Conservation (phyloP, 805 yeast species). For the Myxozyma kluyveri region DNA sequence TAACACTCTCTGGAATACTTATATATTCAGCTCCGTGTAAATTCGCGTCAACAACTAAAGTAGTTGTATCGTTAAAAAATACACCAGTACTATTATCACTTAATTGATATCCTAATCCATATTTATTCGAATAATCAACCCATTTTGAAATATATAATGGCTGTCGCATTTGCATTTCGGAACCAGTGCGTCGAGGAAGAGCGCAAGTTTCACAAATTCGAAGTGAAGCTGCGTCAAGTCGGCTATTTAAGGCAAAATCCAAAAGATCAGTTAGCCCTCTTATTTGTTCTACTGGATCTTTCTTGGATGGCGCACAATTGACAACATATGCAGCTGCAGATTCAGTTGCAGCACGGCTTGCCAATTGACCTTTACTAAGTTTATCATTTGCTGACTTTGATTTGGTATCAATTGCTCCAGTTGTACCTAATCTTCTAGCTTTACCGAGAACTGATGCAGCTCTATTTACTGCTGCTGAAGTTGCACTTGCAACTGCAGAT, state of each 20-base stretch:
- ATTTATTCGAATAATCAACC: constrained; percentile 96
- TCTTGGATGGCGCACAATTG: too few species aligned
- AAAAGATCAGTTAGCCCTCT: too few species aligned
- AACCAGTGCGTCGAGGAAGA: too few species aligned
- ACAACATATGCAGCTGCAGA: too few species aligned
- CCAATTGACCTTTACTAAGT: too few species aligned
- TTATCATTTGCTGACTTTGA: too few species aligned
- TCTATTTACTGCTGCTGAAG: background rate
- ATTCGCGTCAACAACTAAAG: constrained; percentile 60
- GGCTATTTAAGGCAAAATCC: too few species aligned
- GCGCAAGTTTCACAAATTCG: too few species aligned
- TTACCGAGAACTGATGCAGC: background rate
- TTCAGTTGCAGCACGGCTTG: too few species aligned
- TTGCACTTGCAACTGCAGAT: background rate
- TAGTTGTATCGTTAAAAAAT: constrained; percentile 77
- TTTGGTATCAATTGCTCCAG: background rate
- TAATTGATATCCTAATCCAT: constrained; percentile 91
- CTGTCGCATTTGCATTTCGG: too few species aligned
- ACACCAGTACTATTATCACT: constrained; percentile 90
- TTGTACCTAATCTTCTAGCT: background rate
- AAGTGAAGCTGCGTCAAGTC: too few species aligned
- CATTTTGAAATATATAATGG: constrained; percentile 74
- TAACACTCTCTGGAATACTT: background rate
- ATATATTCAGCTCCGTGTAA: constrained; percentile 31
- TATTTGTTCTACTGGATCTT: too few species aligned